Base-by-base conservation (phyloP, 345 rosid genomes). In the Eucalyptus globulus region DNA sequence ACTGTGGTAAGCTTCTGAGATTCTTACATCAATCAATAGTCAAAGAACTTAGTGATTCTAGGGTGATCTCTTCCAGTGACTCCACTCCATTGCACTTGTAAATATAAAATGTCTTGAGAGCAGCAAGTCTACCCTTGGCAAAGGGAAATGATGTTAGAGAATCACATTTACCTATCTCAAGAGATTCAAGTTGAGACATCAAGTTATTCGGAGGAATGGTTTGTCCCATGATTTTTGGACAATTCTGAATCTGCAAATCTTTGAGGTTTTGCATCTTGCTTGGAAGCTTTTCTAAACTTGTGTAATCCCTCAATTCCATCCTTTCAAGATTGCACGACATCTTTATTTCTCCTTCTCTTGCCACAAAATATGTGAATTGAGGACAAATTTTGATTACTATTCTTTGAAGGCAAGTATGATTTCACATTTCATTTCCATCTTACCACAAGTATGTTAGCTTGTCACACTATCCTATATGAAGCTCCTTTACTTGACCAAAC, bases 191-290 rank as follows among this genome's bases (percentile, higher is more conserved):
- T 62, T 62, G 69, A 62, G 69, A 27, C 8, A 0, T 62, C 16
- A 8, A 4, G 16, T 27, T 29, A 29, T 62, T 29, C 3, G 1
- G 34, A 29, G 17, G 69, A 29, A 62, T 29, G 15, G 16, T 29
- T 29, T 1, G 34, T 62, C 31, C 69, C 69, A 6, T 6, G 69
- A 62, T 4, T 62, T 62, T 62, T 29, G 69, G 69, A 62, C 34
- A 62, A 14, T 29, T 13, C 4, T 29, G 0, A 62, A 62, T 62
- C 0, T 1, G 0, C 34, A 29, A 29, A 62, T 62, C 4, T 62
- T 14, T 29, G 34, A 62, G 34, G 14, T 14, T 29, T 4, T 27
- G 9, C 34, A 27, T 62, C 34, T 62, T 62, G 69, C 9, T 29
- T 62, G 69, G 34, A 62, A 62, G 34, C 69, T 29, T 29, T 62